Evolutionary conservation across 768 basidiomycete species (phyloP).

Genomic region (Tubosaeta sp.): DNA sequence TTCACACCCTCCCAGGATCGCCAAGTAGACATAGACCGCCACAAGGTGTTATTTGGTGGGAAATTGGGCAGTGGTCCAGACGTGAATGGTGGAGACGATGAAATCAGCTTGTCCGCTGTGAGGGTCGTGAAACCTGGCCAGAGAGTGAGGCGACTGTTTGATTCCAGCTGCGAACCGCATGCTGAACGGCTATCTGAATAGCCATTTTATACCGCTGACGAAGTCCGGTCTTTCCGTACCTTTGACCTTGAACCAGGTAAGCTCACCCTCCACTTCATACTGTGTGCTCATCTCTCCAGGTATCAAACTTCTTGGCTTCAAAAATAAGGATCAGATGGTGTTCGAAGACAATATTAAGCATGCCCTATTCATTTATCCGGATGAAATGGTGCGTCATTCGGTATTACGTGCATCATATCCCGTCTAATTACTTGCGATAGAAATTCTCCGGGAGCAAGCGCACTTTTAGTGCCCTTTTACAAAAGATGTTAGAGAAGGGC

Average conservation of each 20-base stretch:
- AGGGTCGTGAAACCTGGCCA: conserved; percentile 48
- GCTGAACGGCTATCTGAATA: conserved; percentile 26
- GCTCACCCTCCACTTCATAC: conserved; percentile 7
- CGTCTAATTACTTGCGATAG: conserved; percentile 31
- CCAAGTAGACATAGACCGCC: conserved; percentile 26
- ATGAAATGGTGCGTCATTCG: conserved; percentile 63
- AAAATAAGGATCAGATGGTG: conserved; percentile 58
- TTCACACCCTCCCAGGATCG: conserved; percentile 17
- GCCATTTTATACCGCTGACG: conserved; percentile 85
- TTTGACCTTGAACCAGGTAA: conserved; percentile 73
- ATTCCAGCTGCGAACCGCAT: not conserved
- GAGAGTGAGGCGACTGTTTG: conserved; percentile 37
- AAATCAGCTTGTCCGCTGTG: conserved; percentile 33
- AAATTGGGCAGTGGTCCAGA: conserved; percentile 36
- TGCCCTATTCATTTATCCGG: conserved; percentile 86
- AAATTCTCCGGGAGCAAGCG: conserved; percentile 87
- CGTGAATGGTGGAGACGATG: conserved; percentile 32
- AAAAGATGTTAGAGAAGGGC: conserved; percentile 74
- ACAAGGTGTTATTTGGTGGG: conserved; percentile 29
- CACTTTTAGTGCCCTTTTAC: conserved; percentile 83
- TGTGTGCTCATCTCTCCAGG: conserved; percentile 36
- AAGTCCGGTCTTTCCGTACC: conserved; percentile 77
- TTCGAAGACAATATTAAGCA: conserved; percentile 94
- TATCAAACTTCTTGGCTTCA: conserved; percentile 92
- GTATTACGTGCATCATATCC: not conserved